Base-by-base conservation (phyloP, 805 yeast species). In the Lachancea nothofagi region DNA sequence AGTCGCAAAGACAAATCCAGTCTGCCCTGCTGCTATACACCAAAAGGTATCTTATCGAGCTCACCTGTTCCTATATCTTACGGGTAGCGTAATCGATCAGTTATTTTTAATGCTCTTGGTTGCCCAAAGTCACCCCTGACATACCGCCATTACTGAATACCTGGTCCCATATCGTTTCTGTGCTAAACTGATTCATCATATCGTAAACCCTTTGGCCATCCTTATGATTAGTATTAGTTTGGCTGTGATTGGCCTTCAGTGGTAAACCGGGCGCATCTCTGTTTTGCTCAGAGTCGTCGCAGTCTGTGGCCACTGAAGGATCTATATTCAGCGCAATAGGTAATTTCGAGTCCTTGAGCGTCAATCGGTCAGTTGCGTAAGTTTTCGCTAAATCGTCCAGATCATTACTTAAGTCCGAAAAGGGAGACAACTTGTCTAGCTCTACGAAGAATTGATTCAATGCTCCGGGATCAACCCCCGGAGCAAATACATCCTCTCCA, bases 101-200 rank as follows among this genome's bases (percentile, higher is more conserved):
- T n/a, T n/a, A n/a, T n/a, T n/a, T n/a, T n/a, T n/a, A n/a, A n/a
- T n/a, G n/a, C n/a, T n/a, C n/a, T n/a, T n/a, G n/a, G n/a, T n/a
- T n/a, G n/a, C n/a, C n/a, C n/a, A n/a, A 8, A 18, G 13, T 31
- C 19, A 31, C 24, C 7, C 34, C 34, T 9, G n/a, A 20, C 7
- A 31, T n/a, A 6, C 34, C 34, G 24, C 34, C 34, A 31, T 46
- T 48, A 21, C 49, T 51, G 34, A 54, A 51, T 26, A 51, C 48
- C 30, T 55, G 61, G 31, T 78, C 85, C 83, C 86, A 80, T 24
- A 80, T 78, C 19, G 78, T 67, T 40, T 80, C 86, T 2, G 76
- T 71, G 3, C 83, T 79, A 33, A 78, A 73, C 53, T 75, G 81
- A 50, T 71, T 74, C 44, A 81, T 71, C 65, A 81, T 62, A 49